Conservation (phyloP, 805 yeast species). For the Saturnispora halmiae region DNA sequence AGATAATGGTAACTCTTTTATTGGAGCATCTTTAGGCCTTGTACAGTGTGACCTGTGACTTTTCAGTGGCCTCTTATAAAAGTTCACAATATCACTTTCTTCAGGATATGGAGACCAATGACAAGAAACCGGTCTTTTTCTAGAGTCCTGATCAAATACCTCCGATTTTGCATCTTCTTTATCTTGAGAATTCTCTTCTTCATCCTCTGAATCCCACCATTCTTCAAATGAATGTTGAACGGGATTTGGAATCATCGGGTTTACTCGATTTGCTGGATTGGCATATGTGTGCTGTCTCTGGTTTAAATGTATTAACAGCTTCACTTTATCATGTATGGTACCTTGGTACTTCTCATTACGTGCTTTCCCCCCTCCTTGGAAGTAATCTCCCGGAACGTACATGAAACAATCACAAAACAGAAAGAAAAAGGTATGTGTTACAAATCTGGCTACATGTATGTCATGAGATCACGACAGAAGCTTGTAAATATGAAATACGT, state of each 20-base stretch:
- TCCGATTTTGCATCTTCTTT: background rate
- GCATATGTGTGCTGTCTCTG: conserved; percentile 3
- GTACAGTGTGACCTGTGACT: background rate
- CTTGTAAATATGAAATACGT: too few species aligned
- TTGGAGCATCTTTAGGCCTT: background rate
- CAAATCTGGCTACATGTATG: too few species aligned
- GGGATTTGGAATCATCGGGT: background rate
- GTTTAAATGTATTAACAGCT: conserved; percentile 2
- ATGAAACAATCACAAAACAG: background rate
- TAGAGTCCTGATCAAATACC: background rate
- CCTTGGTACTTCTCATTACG: background rate
- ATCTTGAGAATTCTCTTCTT: background rate
- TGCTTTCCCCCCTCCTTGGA: conserved; percentile 2
- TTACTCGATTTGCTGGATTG: conserved; percentile 6
- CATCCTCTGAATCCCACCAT: conserved; percentile 10
- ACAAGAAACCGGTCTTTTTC: conserved; percentile 5
- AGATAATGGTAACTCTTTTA: background rate
- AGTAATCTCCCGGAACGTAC: conserved; percentile 9
- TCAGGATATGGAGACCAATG: conserved; percentile 7
- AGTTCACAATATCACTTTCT: background rate
- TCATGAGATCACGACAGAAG: too few species aligned
- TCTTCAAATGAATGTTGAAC: conserved; percentile 8
- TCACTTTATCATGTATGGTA: conserved; percentile 3
- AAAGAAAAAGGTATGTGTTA: background rate
- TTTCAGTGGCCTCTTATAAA: background rate